Base-by-base conservation (phyloP, 2,329 filamentous ascomycete species). In the Hirsutella minnesotensis region DNA sequence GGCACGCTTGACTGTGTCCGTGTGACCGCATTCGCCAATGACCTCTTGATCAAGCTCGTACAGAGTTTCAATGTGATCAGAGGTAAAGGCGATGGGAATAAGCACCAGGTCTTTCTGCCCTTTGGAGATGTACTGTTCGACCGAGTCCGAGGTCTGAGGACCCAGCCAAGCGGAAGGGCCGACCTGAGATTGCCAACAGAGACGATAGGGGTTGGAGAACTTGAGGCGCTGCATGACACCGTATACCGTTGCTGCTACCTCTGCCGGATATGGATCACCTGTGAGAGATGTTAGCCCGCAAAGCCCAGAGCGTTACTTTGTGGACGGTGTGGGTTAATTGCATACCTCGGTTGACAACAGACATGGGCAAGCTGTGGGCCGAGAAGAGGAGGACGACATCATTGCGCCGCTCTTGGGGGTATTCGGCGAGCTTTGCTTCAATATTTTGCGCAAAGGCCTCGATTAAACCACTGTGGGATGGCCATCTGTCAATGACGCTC, bases 401-500 rank as follows among this genome's bases (percentile, higher is more conserved):
- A 44, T 85, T 79, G 50, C 89, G 73, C 51, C 80, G 75, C 47
- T 92, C 86, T 55, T 82, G 76, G 0, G 90, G 87, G 54, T 96
- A 98, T 48, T 86, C 83, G 22, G 76, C 72, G 34, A 98, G 69
- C 56, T 86, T 88, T 43, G 79, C 80, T 64, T 95, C 86, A 43
- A 98, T 94, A 58, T 95, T 95, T 56, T 81, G 79, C 3, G 90
- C 89, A 62, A 98, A 90, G 0, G 90, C 87, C 58, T 95, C 86
- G 1, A 96, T 82, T 31, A 98, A 69, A 2, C 92, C 92, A 3
- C 80, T 71, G 59, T 98, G 90, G n/a, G 79, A 81, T 5, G 90
- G 92, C 92, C 92, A 98, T 47, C 92, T 79, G 64, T 98, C 92
- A 61, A 98, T 98, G 42, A 96, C 90, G 62, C 87, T 95, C 92